phyloP scores from a whole-genome alignment of 2,329 filamentous ascomycete genomes.

The Trichoderma sp. region DNA sequence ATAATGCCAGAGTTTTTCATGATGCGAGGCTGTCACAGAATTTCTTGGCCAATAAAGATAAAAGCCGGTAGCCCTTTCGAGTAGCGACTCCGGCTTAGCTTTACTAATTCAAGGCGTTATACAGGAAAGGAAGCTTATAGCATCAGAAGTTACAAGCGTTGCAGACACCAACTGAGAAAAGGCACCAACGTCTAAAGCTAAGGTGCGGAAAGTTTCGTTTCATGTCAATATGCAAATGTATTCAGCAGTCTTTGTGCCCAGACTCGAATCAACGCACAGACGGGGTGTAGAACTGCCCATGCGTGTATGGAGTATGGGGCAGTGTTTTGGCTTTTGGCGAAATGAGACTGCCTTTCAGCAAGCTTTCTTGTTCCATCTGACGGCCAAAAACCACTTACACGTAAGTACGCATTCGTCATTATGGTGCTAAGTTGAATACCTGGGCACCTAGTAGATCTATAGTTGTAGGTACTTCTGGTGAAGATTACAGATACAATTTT shows the following conservation, averaged over 20 bases:
- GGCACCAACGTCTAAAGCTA: background rate
- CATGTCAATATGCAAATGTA: background rate
- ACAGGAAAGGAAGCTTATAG: background rate
- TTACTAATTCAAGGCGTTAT: background rate
- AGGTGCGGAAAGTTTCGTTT: background rate
- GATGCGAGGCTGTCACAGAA: background rate
- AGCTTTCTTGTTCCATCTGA: background rate
- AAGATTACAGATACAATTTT: background rate
- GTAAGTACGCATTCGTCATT: background rate
- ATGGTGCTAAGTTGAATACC: background rate
- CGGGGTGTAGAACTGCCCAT: background rate
- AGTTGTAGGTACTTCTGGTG: background rate
- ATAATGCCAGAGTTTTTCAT: background rate
- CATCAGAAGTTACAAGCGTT: background rate
- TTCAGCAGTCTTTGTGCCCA: background rate
- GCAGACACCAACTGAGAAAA: background rate
- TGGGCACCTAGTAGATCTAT: background rate
- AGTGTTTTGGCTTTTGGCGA: background rate
- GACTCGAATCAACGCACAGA: background rate
- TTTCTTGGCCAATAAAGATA: background rate
- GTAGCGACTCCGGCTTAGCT: fast-evolving
- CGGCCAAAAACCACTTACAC: background rate
- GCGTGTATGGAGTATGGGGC: background rate
- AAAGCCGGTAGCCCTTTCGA: background rate
- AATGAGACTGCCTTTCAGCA: background rate